Base-by-base conservation (phyloP, 2,329 filamentous ascomycete species). In the Talaromyces sp. region DNA sequence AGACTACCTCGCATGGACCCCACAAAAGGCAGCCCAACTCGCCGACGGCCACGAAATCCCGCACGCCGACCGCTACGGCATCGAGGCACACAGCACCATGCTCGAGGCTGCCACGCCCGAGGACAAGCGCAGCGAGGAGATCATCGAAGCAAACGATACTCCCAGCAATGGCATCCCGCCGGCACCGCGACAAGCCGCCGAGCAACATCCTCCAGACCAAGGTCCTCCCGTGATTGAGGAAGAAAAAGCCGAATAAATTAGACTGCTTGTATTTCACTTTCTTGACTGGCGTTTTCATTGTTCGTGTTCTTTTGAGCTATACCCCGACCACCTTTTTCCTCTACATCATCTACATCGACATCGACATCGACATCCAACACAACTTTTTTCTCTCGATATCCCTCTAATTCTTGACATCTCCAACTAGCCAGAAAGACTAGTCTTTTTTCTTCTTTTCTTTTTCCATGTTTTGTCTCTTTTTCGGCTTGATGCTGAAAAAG, bases 71-170 rank as follows among this genome's bases (percentile, higher is more conserved):
- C 81, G 85, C 59, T 84, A 87, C 70, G 85, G 83, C 32, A 85
- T 84, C 62, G 74, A 76, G 17, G 80, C 84, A 65, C 85, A 87
- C 74, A 82, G 80, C 65, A 81, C 85, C 67, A 86, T 87, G 84
- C 75, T 86, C 32, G 83, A 85, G 68, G 81, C 81, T 67, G 81
- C 81, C 66, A 77, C 69, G 3, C 69, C 70, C n/a, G 68, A 67
- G 17, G 66, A 65, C 59, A 69, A 69, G 62, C 68, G 67, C 56
- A 73, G 70, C 53, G 70, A 68, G 12, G 72, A 67, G 8, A 66
- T 64, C 53, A 70, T 69, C 54, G 69, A 72, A 54, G 65, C 67
- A 8, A 66, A 70, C 14, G 67, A 69, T 8, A 31, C 38, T 12
- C 52, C 59, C 50, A 35, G 38, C 29, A 46, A 50, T 11, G 54